Evolutionary conservation across 2,329 filamentous ascomycete genomes (phyloP).

Genomic region (Passalora sequoiae): DNA sequence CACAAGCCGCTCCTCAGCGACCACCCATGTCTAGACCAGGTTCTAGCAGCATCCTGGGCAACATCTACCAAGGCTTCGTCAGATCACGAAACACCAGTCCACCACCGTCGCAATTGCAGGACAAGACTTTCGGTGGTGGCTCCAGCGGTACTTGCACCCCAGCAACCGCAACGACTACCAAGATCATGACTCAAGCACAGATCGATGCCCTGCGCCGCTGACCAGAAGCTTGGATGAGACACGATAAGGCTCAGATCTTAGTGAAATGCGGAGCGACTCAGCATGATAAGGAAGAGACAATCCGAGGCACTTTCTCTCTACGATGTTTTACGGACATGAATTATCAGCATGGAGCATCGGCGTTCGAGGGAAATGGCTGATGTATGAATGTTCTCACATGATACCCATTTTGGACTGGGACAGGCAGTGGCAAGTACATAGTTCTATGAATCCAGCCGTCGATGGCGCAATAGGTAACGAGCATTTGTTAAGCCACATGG

Average conservation of each 20-base stretch:
- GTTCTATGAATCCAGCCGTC: background rate
- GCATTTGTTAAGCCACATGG: constrained; percentile 2
- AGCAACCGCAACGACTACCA: constrained; percentile 15
- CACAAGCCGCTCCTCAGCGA: constrained; percentile 18
- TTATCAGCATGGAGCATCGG: constrained; percentile 4
- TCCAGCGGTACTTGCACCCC: constrained; percentile 19
- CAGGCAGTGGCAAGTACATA: too few species aligned
- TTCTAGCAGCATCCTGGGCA: constrained; percentile 23
- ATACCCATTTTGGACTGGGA: background rate
- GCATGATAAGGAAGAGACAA: constrained; percentile 1
- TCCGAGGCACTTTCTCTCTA: too few species aligned
- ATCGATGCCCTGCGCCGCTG: constrained; percentile 26
- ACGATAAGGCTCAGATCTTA: constrained; percentile 22
- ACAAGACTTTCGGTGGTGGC: constrained; percentile 5
- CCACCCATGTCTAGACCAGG: constrained; percentile 21
- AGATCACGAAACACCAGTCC: constrained; percentile 7
- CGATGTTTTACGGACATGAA: too few species aligned
- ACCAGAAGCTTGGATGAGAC: constrained; percentile 30
- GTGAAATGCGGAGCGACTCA: constrained; percentile 6
- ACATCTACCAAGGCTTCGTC: constrained; percentile 26
- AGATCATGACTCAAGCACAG: constrained; percentile 24
- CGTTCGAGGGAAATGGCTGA: background rate
- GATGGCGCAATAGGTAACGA: constrained; percentile 8
- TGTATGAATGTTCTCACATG: background rate
- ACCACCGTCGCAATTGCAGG: background rate